Evolutionary conservation across 768 basidiomycete species (phyloP).

Genomic region (Termitomyces sp.): DNA sequence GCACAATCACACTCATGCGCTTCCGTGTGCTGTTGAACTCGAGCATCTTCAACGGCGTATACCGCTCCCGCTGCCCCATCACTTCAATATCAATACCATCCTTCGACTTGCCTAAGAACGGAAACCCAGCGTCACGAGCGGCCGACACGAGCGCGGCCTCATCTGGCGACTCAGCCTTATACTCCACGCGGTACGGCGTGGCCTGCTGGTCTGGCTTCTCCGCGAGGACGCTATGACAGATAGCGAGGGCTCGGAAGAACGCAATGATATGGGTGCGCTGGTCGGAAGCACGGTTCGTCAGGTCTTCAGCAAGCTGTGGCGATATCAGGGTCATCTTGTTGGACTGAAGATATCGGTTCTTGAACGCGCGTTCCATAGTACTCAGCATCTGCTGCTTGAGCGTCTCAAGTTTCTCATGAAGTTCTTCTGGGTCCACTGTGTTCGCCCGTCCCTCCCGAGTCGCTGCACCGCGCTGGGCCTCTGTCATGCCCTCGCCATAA

Average conservation of each 20-base stretch:
- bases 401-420: conserved; percentile 53
- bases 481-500: conserved; percentile 94
- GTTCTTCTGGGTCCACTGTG: conserved; percentile 61
- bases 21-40: conserved; percentile 96
- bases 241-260: conserved; percentile 92
- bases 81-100: conserved; percentile 84
- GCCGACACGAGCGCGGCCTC: conserved; percentile 92
- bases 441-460: conserved; percentile 73
- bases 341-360: conserved; percentile 79
- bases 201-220: conserved; percentile 62
- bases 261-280: conserved; percentile 66
- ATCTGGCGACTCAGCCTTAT: conserved; percentile 96
- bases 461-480: conserved; percentile 90
- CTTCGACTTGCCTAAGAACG: conserved; percentile 74
- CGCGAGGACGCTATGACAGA: conserved; percentile 89
- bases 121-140: conserved; percentile 90
- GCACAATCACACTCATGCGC: conserved; percentile 90
- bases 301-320: conserved; percentile 75
- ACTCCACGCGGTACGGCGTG: conserved; percentile 63
- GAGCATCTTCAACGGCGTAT: conserved; percentile 71
- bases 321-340: conserved; percentile 86
- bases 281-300: conserved; percentile 51
- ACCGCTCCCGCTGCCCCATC: conserved; percentile 82
- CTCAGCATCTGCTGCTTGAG: conserved; percentile 75
- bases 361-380: conserved; percentile 72